These are phyloP conservation scores for Psidium friedrichsthalianum DNA, from an alignment of 345 rosid genomes.

Conservation along the genomic window DNA sequence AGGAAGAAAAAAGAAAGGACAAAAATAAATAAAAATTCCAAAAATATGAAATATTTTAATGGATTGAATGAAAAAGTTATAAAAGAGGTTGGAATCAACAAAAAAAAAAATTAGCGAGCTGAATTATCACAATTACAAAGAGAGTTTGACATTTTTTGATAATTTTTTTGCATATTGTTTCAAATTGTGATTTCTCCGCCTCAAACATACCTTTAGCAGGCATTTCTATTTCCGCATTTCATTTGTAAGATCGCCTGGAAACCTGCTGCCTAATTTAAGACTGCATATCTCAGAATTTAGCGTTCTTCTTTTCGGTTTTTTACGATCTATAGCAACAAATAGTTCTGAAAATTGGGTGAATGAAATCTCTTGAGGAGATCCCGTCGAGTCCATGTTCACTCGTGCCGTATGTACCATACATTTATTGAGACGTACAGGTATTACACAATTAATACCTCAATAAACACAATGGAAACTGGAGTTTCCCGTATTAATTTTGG, in stretches of 20 bases:
- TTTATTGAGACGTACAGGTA: background rate
- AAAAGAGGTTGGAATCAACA: too few species aligned
- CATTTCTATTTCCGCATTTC: background rate
- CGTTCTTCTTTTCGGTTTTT: background rate
- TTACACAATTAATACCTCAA: background rate
- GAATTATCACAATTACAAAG: too few species aligned
- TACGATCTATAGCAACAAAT: background rate
- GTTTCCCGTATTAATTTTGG: background rate
- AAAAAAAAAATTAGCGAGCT: too few species aligned
- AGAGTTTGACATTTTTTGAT: too few species aligned
- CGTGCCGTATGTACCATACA: background rate
- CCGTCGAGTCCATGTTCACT: background rate
- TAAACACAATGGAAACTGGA: background rate
- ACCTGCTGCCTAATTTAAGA: background rate
- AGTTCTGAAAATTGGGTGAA: background rate
- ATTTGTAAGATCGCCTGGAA: background rate
- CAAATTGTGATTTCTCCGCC: background rate
- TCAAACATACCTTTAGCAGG: background rate
- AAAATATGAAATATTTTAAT: too few species aligned
- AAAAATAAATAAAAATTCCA: too few species aligned
- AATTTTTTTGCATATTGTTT: background rate
- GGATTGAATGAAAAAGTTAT: too few species aligned
- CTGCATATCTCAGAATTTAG: background rate
- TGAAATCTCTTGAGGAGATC: background rate
- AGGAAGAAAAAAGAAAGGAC: too few species aligned